These are phyloP conservation scores for Solanum okadae DNA, from an alignment of 257 asterid genomes.

Conservation along the genomic window DNA sequence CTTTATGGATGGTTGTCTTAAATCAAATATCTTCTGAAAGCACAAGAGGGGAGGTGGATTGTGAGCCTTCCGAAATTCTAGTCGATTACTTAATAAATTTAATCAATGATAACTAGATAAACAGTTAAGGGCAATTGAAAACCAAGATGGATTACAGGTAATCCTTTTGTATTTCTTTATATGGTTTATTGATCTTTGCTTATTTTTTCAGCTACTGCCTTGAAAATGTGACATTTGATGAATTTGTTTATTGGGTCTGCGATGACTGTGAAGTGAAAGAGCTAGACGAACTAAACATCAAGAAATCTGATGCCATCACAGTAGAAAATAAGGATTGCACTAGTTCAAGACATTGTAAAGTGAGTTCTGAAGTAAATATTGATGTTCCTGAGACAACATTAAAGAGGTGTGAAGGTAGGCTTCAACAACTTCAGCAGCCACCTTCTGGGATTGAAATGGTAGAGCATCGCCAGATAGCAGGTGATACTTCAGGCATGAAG, in stretches of 20 bases:
- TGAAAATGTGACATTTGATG: slow-evolving; percentile 1
- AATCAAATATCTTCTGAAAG: background rate
- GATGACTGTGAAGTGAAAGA: slow-evolving; percentile 1
- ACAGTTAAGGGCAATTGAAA: background rate
- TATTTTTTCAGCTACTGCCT: slow-evolving; percentile 14
- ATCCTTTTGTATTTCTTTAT: background rate
- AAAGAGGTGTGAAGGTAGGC: background rate
- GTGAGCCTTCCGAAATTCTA: background rate
- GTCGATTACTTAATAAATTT: background rate
- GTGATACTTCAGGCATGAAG: background rate
- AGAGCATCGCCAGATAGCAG: background rate
- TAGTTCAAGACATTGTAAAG: background rate
- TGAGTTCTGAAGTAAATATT: background rate
- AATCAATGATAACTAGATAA: background rate
- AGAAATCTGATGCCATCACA: background rate
- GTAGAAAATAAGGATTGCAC: background rate
- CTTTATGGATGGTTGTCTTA: background rate
- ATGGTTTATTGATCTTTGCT: background rate
- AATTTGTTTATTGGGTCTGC: slow-evolving; percentile 10
- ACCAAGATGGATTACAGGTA: background rate
- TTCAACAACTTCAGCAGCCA: background rate
- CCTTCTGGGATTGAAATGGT: background rate
- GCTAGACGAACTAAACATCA: background rate
- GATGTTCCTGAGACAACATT: background rate
- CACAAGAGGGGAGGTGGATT: background rate